phyloP scores from a whole-genome alignment of 2,329 filamentous ascomycete species.

The Knoxdaviesia proteae region DNA sequence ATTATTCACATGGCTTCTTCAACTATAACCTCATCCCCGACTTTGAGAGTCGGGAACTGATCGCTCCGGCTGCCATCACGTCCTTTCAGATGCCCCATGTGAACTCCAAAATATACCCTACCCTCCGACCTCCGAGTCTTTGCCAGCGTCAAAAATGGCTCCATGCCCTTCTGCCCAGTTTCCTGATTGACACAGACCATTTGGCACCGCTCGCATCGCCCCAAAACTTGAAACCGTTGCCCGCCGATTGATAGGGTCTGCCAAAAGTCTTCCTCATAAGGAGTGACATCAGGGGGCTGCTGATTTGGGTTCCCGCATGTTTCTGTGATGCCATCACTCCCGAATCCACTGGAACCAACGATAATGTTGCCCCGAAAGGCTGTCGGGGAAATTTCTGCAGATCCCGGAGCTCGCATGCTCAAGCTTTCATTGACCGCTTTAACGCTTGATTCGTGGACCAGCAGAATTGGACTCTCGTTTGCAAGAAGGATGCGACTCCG shows the following conservation, averaged over 20 bases:
- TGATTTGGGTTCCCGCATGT: no score
- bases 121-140: conserved; percentile 71
- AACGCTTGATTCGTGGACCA: conserved; percentile 63
- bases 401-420: neutral
- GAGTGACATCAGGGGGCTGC: conserved; percentile 11
- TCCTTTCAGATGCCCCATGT: conserved; percentile 35
- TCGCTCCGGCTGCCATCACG: neutral
- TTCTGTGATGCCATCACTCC: conserved; percentile 16
- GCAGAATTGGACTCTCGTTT: conserved; percentile 85
- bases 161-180: conserved; percentile 55
- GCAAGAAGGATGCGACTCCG: conserved; percentile 49
- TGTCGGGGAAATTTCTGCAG: conserved; percentile 33
- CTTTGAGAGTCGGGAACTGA: neutral
- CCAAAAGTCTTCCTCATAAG: conserved; percentile 70
- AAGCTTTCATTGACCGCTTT: conserved; percentile 49
- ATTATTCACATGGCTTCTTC: neutral
- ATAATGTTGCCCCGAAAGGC: conserved; percentile 84
- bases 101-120: conserved; percentile 76
- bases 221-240: conserved; percentile 49
- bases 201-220: conserved; percentile 72
- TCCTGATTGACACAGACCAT: conserved; percentile 91
- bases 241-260: conserved; percentile 41
- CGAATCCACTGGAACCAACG: conserved; percentile 24
- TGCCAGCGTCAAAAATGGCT: conserved; percentile 73
- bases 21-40: neutral